Percentiles rank a stretch among this genome's conserved stretches.
These are phyloP conservation scores for Aaosphaeria arxii DNA, from an alignment of 2,329 filamentous ascomycete genomes.

Conservation along the genomic window DNA sequence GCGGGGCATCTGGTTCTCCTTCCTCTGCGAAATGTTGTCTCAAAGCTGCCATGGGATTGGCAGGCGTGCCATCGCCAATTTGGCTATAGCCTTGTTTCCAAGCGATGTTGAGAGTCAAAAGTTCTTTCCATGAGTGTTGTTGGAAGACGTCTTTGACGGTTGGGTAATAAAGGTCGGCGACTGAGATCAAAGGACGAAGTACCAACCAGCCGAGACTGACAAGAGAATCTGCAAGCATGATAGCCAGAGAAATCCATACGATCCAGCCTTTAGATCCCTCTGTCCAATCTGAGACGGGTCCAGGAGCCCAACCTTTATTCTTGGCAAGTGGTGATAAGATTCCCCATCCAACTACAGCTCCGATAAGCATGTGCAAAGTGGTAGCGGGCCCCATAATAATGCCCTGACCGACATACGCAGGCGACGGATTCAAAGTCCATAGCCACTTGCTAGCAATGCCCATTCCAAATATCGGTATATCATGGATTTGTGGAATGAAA, in stretches of 20 bases:
- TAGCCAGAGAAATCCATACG: conserved; percentile 91
- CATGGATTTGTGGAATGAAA: conserved; percentile 80
- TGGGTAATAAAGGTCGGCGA: conserved; percentile 41
- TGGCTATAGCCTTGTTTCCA: conserved; percentile 39
- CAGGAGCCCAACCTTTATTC: conserved; percentile 81
- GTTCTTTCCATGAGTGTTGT: conserved; percentile 35
- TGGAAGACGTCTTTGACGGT: conserved; percentile 22
- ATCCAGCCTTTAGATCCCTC: conserved; percentile 97
- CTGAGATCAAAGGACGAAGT: conserved; percentile 58
- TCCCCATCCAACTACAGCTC: conserved; percentile 86
- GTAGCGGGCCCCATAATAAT: conserved; percentile 98
- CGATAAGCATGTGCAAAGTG: conserved; percentile 91
- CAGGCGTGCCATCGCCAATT: conserved; percentile 20
- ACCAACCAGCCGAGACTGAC: conserved; percentile 81
- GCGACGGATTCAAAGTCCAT: conserved; percentile 93
- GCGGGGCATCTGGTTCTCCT: conserved; percentile 71
- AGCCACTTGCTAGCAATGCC: conserved; percentile 77
- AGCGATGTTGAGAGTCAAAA: conserved; percentile 29
- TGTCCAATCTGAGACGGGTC: conserved; percentile 83
- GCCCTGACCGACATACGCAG: conserved; percentile 96
- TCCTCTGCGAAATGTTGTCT: conserved; percentile 28
- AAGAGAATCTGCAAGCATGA: conserved; percentile 93
- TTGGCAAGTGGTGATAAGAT: conserved; percentile 88
- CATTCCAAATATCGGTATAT: conserved; percentile 81
- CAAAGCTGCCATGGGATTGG: conserved; percentile 21